Evolutionary conservation across 495 filamentous ascomycete genomes (phyloP).

Genomic region (Penicillium waksmanii): DNA sequence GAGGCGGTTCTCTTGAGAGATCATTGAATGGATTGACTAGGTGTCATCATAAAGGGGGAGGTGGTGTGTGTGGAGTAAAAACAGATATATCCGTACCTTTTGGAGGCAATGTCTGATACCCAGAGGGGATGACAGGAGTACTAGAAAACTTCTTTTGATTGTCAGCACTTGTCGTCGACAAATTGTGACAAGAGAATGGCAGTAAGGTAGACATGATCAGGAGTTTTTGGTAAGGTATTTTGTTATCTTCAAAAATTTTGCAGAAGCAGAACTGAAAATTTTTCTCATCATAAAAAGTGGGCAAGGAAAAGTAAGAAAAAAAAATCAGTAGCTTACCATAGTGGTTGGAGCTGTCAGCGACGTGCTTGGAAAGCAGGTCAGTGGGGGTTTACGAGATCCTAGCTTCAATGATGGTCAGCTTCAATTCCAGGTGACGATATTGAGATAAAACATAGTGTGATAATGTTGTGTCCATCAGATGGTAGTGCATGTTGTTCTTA

Average conservation of each 20-base stretch:
- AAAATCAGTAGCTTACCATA: slow-evolving; percentile 27
- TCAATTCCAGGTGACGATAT: slow-evolving; percentile 8
- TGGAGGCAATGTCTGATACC: slow-evolving; percentile 1
- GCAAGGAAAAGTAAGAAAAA: slow-evolving; percentile 12
- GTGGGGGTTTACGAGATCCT: not conserved
- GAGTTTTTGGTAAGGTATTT: slow-evolving; percentile 76
- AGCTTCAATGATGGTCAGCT: slow-evolving; percentile 25
- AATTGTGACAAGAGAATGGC: slow-evolving; percentile 14
- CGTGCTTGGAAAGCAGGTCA: slow-evolving; percentile 10
- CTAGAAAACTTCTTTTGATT: slow-evolving; percentile 14
- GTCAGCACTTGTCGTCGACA: slow-evolving; percentile 23
- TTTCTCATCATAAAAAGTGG: slow-evolving; percentile 72
- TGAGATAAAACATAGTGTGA: slow-evolving; percentile 10
- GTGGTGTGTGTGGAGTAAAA: slow-evolving; percentile 10
- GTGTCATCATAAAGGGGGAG: slow-evolving; percentile 77
- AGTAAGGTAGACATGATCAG: slow-evolving; percentile 45
- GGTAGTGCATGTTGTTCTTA: slow-evolving; percentile 98
- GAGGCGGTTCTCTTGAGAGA: slow-evolving; percentile 64
- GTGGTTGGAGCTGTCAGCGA: slow-evolving; percentile 10
- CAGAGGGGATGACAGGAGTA: not conserved
- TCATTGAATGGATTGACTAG: slow-evolving; percentile 99
- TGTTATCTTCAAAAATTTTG: slow-evolving; percentile 76
- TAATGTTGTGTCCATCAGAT: slow-evolving; percentile 71
- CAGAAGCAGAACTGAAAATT: slow-evolving; percentile 94
- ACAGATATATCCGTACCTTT: slow-evolving; percentile 17